Evolutionary conservation across 2,329 filamentous ascomycete genomes (phyloP), one percentile per base, ranked within the genome.

Genomic region (Cladosporium austrohemisphaericum): DNA sequence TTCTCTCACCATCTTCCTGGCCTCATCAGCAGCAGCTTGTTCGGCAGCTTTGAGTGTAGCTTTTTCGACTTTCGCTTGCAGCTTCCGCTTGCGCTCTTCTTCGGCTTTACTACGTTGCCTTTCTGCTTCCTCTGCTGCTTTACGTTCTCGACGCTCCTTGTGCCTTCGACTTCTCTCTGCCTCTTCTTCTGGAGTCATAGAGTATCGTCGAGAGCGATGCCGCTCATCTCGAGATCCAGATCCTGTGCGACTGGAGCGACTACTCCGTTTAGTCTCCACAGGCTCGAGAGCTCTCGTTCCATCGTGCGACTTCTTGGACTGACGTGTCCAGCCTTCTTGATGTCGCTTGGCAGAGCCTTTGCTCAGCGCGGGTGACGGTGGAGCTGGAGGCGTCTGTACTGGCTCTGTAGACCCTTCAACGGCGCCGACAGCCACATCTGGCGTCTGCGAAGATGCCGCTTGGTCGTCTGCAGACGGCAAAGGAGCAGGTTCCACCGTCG

Each of bases 171-270:
- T 23, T 32, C 47, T 35, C 28, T 50, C 47, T 11, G 29, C 47
- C 4, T 50, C 47, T 31, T 50, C 47, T 31, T 50, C 47, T 3
- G 38, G 14, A 22, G 38, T 36, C 47, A 50, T 43, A 13, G 37
- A 33, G 19, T 43, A 23, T 8, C 38, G 38, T 4, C 22, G 47
- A 5, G 47, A 37, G 13, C 37, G 40, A 14, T 41, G 37, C 2
- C 32, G 22, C 8, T 41, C 37, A 2, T 50, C 47, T 38, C 25
- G 32, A 7, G 37, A 14, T 26, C 14, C 20, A 10, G 46, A 41
- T 20, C 35, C 38, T 14, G 20, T 18, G 13, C 32, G 44, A 14
- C 25, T 25, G 8, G 47, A 37, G 2, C 47, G 47, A 9, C 22
- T 22, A 9, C 36, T 49, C 16, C 45, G 25, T 11, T 41, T 49